Base-by-base conservation (phyloP, 768 basidiomycete species). In the Collybia nuda region DNA sequence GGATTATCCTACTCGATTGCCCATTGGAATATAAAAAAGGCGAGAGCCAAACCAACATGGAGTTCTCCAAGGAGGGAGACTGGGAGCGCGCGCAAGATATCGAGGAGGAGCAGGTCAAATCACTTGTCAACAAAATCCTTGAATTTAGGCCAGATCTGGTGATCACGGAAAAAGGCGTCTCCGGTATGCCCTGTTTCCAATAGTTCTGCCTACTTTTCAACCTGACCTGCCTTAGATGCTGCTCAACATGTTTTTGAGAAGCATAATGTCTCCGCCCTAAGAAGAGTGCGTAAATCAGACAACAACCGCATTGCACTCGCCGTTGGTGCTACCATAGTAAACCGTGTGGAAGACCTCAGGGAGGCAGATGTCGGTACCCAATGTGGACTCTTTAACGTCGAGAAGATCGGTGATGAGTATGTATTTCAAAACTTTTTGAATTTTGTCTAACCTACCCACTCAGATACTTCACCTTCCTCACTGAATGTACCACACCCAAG, bases 11-110 rank as follows among this genome's bases (percentile, higher is more conserved):
- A 36, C 73, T 98, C 36, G 94, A 97, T 67, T 98, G 95, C 67
- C 94, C 95, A 8, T 71, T 98, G 50, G 96, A 98, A 73, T 98
- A 99, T 75, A 99, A 98, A 75, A 98, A 98, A 77, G 96, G 96
- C 22, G 97, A 98, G 75, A 85, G 81, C 50, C 97, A 99, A 71
- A 98, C 97, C 53, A 97, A 98, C 67, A 98, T 98, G 79, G 96
- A 98, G 72, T 93, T 98, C 57, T 86, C 86, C 39, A 93, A 92
- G 70, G 95, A 95, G 73, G 77, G 78, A 17, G 95, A 99, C 65
- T 99, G 94, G 92, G 85, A 87, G 47, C 74, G 92, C 41, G 88
- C 93, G 21, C 88, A 95, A 68, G 84, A 90, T 64, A 90, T 98
- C 52, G 97, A 98, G 74, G 97, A 99, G 71, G 93, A 98, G 70